Conservation (phyloP, 345 rosid species). For the Trapa incisa region DNA sequence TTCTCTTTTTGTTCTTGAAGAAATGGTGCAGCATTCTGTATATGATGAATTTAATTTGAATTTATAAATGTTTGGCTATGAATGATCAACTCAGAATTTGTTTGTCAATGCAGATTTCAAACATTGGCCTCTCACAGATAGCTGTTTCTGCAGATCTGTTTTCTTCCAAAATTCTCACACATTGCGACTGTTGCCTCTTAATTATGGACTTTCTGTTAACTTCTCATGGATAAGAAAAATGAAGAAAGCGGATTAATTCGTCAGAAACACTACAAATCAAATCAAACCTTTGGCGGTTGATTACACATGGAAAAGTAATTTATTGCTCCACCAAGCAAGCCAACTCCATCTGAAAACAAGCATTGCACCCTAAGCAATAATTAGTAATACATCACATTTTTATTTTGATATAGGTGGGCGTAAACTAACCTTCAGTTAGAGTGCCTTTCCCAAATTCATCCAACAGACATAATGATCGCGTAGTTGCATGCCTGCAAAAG, state of each 20-base stretch:
- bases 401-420: not conserved
- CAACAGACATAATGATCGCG: constrained; percentile 73
- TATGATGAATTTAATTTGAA: not conserved
- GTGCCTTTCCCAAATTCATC: constrained; percentile 99
- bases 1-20: not conserved
- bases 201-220: too few relatives aligned
- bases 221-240: too few relatives aligned
- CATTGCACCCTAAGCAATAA: constrained; percentile 4
- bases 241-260: not conserved
- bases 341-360: constrained; percentile 66
- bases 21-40: not conserved
- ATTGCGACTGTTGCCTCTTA: not conserved
- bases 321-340: constrained; percentile 92
- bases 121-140: too few relatives aligned
- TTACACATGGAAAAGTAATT: constrained; percentile 46
- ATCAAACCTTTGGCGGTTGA: constrained; percentile 79
- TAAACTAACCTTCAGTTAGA: constrained; percentile 73
- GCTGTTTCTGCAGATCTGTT: too few relatives aligned
- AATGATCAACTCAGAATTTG: not conserved
- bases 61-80: not conserved
- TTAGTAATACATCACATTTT: not conserved
- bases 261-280: not conserved
- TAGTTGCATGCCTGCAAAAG: constrained; percentile 70
- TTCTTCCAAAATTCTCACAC: not conserved
- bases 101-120: too few relatives aligned